Base-by-base conservation (phyloP, 2,329 filamentous ascomycete species). In the Fusarium domesticum region DNA sequence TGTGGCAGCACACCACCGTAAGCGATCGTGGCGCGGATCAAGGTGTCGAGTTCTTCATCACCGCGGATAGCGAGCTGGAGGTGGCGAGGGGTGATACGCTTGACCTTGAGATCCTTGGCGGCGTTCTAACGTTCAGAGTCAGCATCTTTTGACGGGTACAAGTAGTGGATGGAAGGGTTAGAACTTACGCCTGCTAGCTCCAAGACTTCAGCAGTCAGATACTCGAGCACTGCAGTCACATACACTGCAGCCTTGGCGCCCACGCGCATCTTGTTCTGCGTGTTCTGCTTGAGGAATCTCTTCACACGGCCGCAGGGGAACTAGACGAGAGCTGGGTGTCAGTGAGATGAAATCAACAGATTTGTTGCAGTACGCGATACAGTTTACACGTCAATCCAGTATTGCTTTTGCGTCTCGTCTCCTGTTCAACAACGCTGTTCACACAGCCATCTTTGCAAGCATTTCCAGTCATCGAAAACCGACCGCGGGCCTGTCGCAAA, bases 301-400 rank as follows among this genome's bases (percentile, higher is more conserved):
- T 98, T 98, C 73, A 98, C 93, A 85, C 93, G 93, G 74, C 93
- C 93, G 70, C 93, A 98, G 51, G 93, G 93, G 71, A 98, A 98
- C 93, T 98, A 67, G 47, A 56, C 48, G 43, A 43, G 41, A 32
- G 14, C 36, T 14, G 28, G 35, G 35, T 20, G 48, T 66, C 42
- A 66, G 63, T 48, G 47, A 45, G n/a, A 39, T 40, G 7, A 30
- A 28, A 20, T 18, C n/a, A 7, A 20, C 37, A 20, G 30, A 23
- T 35, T 8, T 33, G 3, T 17, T 42, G 25, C 7, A 43, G 35
- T 34, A 45, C 45, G 43, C 37, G 42, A 42, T 48, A 50, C 37
- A 35, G 18, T 19, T 38, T 40, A 43, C 40, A 49, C 28, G 20
- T 37, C 34, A 16, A 42, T 41, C 45, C 38, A 35, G 47, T 16